Evolutionary conservation across 2,329 filamentous ascomycete genomes (phyloP), one percentile per base, ranked within the genome.

Genomic region (Coniochaeta sp.): DNA sequence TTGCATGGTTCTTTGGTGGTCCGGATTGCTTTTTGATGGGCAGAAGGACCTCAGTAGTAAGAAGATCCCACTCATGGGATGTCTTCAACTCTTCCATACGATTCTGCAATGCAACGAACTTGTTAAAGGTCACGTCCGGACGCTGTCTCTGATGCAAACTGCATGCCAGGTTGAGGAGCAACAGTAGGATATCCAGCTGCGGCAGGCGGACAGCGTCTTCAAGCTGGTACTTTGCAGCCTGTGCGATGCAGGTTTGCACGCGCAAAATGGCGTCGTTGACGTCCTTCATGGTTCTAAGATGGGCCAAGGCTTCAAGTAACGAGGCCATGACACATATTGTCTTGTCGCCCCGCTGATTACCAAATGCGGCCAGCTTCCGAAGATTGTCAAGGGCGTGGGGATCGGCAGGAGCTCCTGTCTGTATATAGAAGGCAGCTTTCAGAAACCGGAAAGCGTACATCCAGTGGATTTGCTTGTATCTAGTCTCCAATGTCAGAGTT

Each of bases 361-460:
- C 88, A 58, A 88, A 76, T 7, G 71, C 73, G 3, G 81, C 76
- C 31, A 92, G 85, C 28, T 80, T 80, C 58, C 83, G 82, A n/a
- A 93, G 76, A 64, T 91, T 89, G 22, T 90, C 87, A 2, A 91
- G 73, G 0, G 87, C 81, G 56, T 84, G 79, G 1, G 80, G 77
- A 61, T 93, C 90, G 14, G 83, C 80, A 11, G 81, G 79, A 50
- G 77, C 83, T 5, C 81, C 78, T 55, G 81, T 79, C 65, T 89
- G 82, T 57, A 91, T 74, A 62, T 88, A 84, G 54, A 92, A 81
- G 0, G 88, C 85, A 0, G 88, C 84, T 64, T 90, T 89, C 16
- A 93, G 74, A 54, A 93, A 85, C 8, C 89, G 85, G 67, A 93
- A 89, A 0, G 87, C 88, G 69, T 93, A 93, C 17, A 88, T 80